Evolutionary conservation across 345 rosid species (phyloP), one percentile per base, ranked within the genome.

Genomic region (Brassica rapa): DNA sequence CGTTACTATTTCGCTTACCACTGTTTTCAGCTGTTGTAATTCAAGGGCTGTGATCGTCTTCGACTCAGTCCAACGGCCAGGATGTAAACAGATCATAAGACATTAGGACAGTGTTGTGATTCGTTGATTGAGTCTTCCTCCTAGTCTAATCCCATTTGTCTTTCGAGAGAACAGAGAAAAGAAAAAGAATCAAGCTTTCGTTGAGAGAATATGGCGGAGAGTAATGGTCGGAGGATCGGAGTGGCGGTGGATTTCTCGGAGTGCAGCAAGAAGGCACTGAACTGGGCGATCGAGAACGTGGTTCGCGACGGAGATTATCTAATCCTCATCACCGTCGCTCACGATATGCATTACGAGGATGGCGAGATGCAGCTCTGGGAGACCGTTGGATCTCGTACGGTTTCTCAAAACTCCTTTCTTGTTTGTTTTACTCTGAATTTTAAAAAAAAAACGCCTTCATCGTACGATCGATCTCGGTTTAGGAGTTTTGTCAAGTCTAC

Each of bases 351-450:
- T 71, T 89, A 91, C 77, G 97, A 92, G 67, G 80, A 80, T 5
- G 98, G 98, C 71, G 97, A 91, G 92, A 82, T 84, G 85, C 97
- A 88, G 86, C 98, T 94, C 74, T 94, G 98, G 98, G 90, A 72
- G 73, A 84, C 64, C 86, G 87, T 89, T 37, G 98, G 98, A 30
- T 87, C 97, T 55, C 98, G 98, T 94, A 89, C 23, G 46, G 32
- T 11, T 6, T 1, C 7, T 21, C 6, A 33, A 39, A 10, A 11
- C 49, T 56, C 62, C 27, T 3, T 27, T 64, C 32, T 67, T 63
- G 66, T 39, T 46, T 70, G 46, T 12, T 46, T 46, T 46, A 46
- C 53, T 46, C 5, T 11, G 53, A 46, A 46, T 3, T 46, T 12
- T 1, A 14, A 11, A 12, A 5, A 37, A 4, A 41, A 1, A 14